Conservation (phyloP, 73 alveolate species). For the Paramecium octaurelia region DNA sequence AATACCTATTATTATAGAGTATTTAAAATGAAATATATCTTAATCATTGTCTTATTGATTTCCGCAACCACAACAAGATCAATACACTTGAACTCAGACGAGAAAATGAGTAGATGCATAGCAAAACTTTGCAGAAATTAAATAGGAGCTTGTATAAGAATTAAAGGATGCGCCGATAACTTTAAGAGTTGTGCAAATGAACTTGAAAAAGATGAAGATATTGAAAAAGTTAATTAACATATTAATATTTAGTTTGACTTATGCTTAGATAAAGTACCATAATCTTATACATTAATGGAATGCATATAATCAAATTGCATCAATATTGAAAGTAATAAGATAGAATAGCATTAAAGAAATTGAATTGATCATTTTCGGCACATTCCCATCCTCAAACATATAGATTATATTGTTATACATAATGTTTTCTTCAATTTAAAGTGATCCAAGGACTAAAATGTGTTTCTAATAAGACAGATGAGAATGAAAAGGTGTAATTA, state of each 20-base stretch:
- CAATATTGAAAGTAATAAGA: background rate
- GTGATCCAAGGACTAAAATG: too few relatives aligned
- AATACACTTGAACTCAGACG: background rate
- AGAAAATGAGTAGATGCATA: background rate
- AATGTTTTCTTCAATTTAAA: background rate
- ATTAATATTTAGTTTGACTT: background rate
- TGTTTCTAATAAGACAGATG: too few relatives aligned
- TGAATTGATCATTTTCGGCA: background rate
- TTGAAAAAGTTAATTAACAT: background rate
- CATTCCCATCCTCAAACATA: background rate
- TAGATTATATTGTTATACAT: background rate
- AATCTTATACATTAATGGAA: background rate
- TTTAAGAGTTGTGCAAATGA: background rate
- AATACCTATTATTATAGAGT: background rate
- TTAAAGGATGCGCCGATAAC: background rate
- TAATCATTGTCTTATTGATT: background rate
- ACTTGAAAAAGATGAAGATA: background rate
- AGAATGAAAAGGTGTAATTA: too few relatives aligned
- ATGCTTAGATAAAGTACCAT: background rate
- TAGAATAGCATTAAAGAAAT: background rate
- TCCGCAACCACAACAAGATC: background rate
- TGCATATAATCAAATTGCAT: background rate
- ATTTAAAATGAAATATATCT: background rate
- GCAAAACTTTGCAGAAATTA: background rate
- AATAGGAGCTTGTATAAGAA: background rate